Conservation (phyloP, 306 rosid species). For the Ammopiptanthus mongolicus region DNA sequence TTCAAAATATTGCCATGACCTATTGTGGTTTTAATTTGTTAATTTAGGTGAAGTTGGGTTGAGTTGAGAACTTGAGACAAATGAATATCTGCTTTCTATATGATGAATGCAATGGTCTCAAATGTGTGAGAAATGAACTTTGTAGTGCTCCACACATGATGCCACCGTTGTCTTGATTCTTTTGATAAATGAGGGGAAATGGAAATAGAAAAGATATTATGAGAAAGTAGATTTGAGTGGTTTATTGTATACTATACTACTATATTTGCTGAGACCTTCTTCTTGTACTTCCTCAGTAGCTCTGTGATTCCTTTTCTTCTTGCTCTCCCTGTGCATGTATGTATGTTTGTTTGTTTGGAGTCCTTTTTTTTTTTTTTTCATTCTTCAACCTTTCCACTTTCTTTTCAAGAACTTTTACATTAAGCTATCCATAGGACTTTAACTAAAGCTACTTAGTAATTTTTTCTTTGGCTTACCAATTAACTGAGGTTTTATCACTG, state of each 20-base stretch:
- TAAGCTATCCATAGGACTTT: not conserved
- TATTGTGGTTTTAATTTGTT: not conserved
- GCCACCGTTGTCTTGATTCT: not conserved
- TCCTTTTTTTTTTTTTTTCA: not conserved
- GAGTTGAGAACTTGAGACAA: not conserved
- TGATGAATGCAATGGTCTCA: not conserved
- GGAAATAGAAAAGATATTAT: not conserved
- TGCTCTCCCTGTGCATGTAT: not conserved
- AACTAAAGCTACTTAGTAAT: not conserved
- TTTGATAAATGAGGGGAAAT: not conserved
- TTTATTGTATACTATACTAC: not conserved
- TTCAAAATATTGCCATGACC: not conserved
- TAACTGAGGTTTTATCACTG: not conserved
- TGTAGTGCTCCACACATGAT: not conserved
- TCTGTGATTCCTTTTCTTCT: not conserved
- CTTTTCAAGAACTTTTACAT: not conserved
- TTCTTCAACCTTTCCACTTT: not conserved
- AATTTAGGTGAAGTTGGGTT: not conserved
- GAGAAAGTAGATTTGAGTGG: not conserved
- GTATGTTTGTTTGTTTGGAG: not conserved
- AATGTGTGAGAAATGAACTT: not conserved
- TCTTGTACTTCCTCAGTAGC: not conserved
- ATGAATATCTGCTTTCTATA: not conserved
- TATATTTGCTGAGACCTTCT: not conserved
- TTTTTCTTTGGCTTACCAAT: not conserved